Conservation (phyloP, 345 rosid genomes). For the Physaria fendleri region DNA sequence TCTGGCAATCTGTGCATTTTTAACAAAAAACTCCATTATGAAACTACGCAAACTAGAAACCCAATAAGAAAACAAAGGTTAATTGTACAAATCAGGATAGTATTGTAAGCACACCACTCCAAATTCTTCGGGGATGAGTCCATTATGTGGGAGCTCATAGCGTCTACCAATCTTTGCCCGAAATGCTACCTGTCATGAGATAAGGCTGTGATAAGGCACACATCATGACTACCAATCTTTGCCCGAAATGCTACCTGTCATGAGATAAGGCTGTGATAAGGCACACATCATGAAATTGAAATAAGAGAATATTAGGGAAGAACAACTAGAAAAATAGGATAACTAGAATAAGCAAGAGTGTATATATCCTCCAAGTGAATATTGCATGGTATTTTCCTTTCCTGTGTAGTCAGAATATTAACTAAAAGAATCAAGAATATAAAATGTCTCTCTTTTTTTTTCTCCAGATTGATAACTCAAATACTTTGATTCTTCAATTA, state of each 20-base stretch:
- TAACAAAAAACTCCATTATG: background rate
- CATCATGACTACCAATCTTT: slow-evolving; percentile 77
- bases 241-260: slow-evolving; percentile 92
- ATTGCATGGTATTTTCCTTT: background rate
- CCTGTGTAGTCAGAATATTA: background rate
- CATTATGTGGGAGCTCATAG: slow-evolving; percentile 89
- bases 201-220: background rate
- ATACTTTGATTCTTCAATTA: background rate
- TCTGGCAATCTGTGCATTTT: slow-evolving; percentile 66
- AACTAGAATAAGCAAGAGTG: background rate
- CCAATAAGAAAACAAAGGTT: background rate
- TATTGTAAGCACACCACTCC: slow-evolving; percentile 60
- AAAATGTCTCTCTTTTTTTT: background rate
- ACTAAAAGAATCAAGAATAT: background rate
- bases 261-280: slow-evolving; percentile 1
- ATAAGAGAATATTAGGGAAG: background rate
- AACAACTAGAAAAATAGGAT: background rate
- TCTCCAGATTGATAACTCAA: background rate
- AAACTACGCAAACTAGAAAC: slow-evolving; percentile 4
- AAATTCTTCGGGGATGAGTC: slow-evolving; percentile 93
- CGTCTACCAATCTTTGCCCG: slow-evolving; percentile 91
- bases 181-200: slow-evolving; percentile 65
- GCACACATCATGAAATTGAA: slow-evolving; percentile 9
- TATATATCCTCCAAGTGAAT: background rate
- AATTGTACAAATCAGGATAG: slow-evolving; percentile 2